Conservation (phyloP, 176 grass and related monocot species). For the Avena sativa region DNA sequence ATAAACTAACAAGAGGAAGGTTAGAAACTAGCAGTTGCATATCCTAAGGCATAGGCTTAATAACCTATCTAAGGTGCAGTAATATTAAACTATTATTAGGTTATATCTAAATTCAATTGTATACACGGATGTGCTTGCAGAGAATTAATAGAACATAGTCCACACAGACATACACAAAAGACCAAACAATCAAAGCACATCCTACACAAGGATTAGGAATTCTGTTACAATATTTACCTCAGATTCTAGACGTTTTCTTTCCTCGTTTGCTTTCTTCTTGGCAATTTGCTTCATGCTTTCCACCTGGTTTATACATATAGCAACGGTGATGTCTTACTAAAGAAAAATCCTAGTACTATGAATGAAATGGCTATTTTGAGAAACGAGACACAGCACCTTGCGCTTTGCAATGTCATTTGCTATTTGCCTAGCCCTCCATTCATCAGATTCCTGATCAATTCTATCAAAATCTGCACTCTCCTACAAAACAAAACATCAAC, state of each 20-base stretch:
- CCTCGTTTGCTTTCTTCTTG: conserved; percentile 86
- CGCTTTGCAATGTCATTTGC: conserved; percentile 81
- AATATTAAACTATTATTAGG: conserved; percentile 12
- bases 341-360: not conserved
- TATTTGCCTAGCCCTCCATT: conserved; percentile 91
- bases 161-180: not conserved
- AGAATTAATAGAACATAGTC: conserved; percentile 9
- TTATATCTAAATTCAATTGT: not conserved
- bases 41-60: not conserved
- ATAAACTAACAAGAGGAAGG: conserved; percentile 6
- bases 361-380: conserved; percentile 16
- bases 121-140: not conserved
- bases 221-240: conserved; percentile 57
- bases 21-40: not conserved
- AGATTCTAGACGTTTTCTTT: conserved; percentile 82
- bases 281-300: conserved; percentile 95
- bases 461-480: conserved; percentile 70
- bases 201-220: conserved; percentile 12
- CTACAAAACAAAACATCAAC: conserved; percentile 58
- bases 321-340: not conserved
- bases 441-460: conserved; percentile 82
- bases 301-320: conserved; percentile 55
- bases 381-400: conserved; percentile 58
- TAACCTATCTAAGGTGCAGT: not conserved
- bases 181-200: not conserved